Evolutionary conservation across 2,329 filamentous ascomycete species (phyloP), one percentile per base, ranked within the genome.

Genomic region (Diaporthe vaccinii): DNA sequence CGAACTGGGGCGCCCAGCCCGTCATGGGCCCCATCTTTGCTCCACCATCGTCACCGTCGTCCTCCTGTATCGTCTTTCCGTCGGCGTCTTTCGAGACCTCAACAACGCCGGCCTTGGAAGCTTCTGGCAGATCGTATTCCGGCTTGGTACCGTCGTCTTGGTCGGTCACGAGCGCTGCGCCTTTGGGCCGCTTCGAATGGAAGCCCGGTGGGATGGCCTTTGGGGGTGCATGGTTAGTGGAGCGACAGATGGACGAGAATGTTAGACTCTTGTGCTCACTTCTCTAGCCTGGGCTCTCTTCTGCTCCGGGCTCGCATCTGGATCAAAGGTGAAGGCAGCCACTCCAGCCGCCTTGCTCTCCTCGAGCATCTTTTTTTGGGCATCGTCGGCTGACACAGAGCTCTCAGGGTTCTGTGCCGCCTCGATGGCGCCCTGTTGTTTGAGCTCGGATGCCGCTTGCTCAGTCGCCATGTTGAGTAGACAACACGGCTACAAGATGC

Each of bases 1-100:
- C 95, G 82, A 98, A 95, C 77, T 91, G 91, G 55, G 97, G 97
- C 20, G 94, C 92, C 97, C 97, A 98, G 69, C 97, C 97, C 8
- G 95, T 95, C 76, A 85, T 86, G 58, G 84, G 89, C 79, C 85
- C 89, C 83, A 87, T 89, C 79, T 81, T 84, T 77, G 87, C 90
- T 81, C 89, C 87, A 72, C 91, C 88, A 77, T 90, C 90, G 75
- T 89, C 87, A 53, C 88, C 85, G 34, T 85, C 84, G 74, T 86
- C 91, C 79, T 89, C 89, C 55, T 83, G 80, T 76, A 88, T 83
- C 4, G 84, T 80, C 41, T 89, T 85, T 74, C 88, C 86, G 77
- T 90, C 81, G 75, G 86, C 82, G 79, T 89, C 87, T 68, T 87
- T 87, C 28, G 87, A 81, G 6, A 89, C 82, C 9, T 89, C 88